Conservation (phyloP, 225 moss, liverwort and hornwort species). For the Polytrichum formosum region DNA sequence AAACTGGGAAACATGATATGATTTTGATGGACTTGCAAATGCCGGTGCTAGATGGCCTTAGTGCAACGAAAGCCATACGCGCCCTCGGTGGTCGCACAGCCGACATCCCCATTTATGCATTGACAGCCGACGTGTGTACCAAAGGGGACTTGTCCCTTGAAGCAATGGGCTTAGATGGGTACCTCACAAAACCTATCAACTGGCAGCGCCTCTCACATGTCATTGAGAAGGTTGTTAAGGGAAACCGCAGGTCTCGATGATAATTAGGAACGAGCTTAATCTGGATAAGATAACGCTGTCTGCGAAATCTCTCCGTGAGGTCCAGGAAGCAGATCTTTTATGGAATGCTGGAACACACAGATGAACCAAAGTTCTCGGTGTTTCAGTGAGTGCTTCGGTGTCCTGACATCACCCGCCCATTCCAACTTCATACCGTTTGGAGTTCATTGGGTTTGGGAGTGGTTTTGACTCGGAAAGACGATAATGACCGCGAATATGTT, state of each 20-base stretch:
- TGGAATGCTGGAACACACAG: not conserved
- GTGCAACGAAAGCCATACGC: constrained; percentile 84
- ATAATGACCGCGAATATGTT: no score
- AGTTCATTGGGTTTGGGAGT: not conserved
- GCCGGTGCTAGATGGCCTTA: constrained; percentile 88
- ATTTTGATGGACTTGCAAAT: constrained; percentile 95
- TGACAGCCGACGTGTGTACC: constrained; percentile 82
- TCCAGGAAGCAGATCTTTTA: not conserved
- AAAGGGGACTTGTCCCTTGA: constrained; percentile 67
- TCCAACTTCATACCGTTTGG: no score
- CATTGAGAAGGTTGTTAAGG: constrained; percentile 53
- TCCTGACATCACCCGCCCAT: no score
- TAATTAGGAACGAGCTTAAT: constrained; percentile 10
- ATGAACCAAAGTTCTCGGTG: not conserved
- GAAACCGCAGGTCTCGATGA: constrained; percentile 32
- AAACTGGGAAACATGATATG: constrained; percentile 66
- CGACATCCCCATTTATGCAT: constrained; percentile 74
- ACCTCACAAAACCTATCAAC: constrained; percentile 89
- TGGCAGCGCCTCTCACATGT: constrained; percentile 85
- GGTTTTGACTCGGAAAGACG: no score
- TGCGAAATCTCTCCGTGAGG: not conserved
- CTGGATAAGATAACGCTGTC: no score
- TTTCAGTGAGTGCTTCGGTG: no score
- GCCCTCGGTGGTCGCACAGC: constrained; percentile 55
- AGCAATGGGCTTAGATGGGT: constrained; percentile 83